Evolutionary conservation across 805 yeast species (phyloP), one percentile per base, ranked within the genome.

Genomic region (Barnettozyma californica): DNA sequence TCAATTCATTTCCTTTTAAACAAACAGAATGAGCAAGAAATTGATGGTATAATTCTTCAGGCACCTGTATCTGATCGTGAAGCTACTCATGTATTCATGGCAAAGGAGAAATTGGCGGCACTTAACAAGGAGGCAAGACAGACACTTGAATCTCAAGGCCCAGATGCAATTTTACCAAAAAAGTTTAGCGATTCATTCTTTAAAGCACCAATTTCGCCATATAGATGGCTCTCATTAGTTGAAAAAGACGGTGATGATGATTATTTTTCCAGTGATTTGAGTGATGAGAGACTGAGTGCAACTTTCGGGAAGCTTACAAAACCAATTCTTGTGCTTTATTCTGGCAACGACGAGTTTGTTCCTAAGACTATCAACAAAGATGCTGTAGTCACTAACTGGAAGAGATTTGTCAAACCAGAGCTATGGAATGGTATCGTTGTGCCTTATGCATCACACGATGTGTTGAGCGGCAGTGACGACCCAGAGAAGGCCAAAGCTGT

Each of bases 51-150:
- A 1, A 74, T 84, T n/a, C 55, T 87, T 33, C 94, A 87, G 61
- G 95, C 92, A 0, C 77, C 89, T 1, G 89, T 77, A 0, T 83
- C 90, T 9, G 91, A 84, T 56, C 61, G 80, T 41, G 85, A 81
- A 53, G 78, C 78, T 2, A 54, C 73, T 41, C 42, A 48, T 1
- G n/a, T 38, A n/a, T 31, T 47, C 11, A 46, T 65, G 1, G 51
- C 60, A 14, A 34, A 36, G 27, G 49, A 44, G 21, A 18, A 45
- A 1, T 8, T 37, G 19, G 45, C 53, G 2, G 51, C 50, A 19
- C 53, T 65, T 45, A 64, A 72, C 56, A 51, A 55, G 35, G 53
- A 64, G 50, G 77, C 78, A 31, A 53, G 59, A n/a, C 63, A 68
- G 2, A 58, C 74, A 52, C 68, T 76, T 2, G 62, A 64, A 0